phyloP scores from a whole-genome alignment of 1,139 yeast genomes.

The Pichia sp. region DNA sequence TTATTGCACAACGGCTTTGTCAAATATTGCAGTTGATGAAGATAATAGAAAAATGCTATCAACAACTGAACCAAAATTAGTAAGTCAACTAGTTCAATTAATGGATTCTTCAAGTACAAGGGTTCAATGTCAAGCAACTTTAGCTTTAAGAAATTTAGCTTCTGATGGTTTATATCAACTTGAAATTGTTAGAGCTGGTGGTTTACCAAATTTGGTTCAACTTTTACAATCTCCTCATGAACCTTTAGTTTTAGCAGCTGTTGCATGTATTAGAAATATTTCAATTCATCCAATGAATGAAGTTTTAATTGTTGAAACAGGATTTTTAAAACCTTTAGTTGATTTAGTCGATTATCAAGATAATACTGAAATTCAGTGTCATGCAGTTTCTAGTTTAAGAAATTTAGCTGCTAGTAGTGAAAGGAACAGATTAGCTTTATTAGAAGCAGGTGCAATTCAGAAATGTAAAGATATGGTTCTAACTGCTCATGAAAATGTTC shows the following conservation, averaged over 20 bases:
- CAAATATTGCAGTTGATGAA: slow-evolving; percentile 96
- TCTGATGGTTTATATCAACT: slow-evolving; percentile 90
- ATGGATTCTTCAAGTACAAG: slow-evolving; percentile 90
- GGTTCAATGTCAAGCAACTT: slow-evolving; percentile 97
- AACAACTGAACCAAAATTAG: slow-evolving; percentile 90
- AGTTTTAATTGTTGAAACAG: slow-evolving; percentile 91
- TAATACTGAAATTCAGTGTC: slow-evolving; percentile 95
- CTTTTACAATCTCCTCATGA: slow-evolving; percentile 85
- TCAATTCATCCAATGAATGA: slow-evolving; percentile 96
- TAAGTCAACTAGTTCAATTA: slow-evolving; percentile 74
- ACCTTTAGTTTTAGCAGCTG: slow-evolving; percentile 91
- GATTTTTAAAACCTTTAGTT: slow-evolving; percentile 86
- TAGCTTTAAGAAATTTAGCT: slow-evolving; percentile 91
- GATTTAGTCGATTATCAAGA: slow-evolving; percentile 77
- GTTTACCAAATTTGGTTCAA: slow-evolving; percentile 84
- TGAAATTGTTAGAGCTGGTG: slow-evolving; percentile 93
- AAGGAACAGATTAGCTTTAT: slow-evolving; percentile 82
- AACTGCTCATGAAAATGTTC: slow-evolving; percentile 80
- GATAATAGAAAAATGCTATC: slow-evolving; percentile 81
- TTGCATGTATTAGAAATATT: slow-evolving; percentile 94
- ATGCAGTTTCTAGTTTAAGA: slow-evolving; percentile 91
- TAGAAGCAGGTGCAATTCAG: slow-evolving; percentile 93
- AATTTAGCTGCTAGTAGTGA: slow-evolving; percentile 95
- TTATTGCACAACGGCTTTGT: slow-evolving; percentile 94
- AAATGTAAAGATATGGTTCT: slow-evolving; percentile 86